These are phyloP conservation scores for Sporothrix euskadiensis DNA, from an alignment of 2,329 filamentous ascomycete species.

Conservation along the genomic window DNA sequence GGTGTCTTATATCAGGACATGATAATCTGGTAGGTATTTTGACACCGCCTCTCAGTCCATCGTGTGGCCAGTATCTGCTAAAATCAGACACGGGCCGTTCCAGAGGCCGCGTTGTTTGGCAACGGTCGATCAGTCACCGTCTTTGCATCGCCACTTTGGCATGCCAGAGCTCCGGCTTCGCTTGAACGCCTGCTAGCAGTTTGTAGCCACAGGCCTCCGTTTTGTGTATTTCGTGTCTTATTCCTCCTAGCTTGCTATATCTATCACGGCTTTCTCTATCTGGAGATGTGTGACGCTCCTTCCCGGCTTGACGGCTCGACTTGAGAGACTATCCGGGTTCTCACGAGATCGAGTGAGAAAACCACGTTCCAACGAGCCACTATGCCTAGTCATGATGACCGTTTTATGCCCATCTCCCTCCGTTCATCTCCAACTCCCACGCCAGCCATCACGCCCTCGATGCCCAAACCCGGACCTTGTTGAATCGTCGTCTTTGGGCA, in stretches of 20 bases:
- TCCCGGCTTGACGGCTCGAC: not conserved
- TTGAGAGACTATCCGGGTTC: constrained; percentile 15
- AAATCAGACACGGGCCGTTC: constrained; percentile 7
- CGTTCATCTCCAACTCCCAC: not conserved
- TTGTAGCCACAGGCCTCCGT: not conserved
- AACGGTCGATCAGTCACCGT: constrained; percentile 1
- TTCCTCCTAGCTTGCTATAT: not conserved
- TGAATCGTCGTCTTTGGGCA: not conserved
- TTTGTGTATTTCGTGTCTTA: not conserved
- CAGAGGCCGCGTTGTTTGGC: not conserved
- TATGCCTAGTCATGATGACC: not conserved
- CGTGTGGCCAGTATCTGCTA: not conserved
- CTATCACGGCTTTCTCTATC: not conserved
- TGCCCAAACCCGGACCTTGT: not conserved
- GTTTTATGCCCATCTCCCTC: not conserved
- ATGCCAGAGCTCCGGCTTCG: not conserved
- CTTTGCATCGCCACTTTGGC: constrained; percentile 2
- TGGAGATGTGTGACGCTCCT: not conserved
- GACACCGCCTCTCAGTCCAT: not conserved
- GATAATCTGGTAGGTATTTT: not conserved
- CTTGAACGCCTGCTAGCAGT: not conserved
- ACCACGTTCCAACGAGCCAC: not conserved
- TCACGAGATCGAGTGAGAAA: not conserved
- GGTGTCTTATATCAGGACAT: not conserved
- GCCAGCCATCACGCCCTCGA: not conserved